A percentile compares a stretch with the other conserved stretches of the same genome.
These are phyloP conservation scores for Colletotrichum sidae DNA, from an alignment of 2,329 filamentous ascomycete species.

Conservation along the genomic window DNA sequence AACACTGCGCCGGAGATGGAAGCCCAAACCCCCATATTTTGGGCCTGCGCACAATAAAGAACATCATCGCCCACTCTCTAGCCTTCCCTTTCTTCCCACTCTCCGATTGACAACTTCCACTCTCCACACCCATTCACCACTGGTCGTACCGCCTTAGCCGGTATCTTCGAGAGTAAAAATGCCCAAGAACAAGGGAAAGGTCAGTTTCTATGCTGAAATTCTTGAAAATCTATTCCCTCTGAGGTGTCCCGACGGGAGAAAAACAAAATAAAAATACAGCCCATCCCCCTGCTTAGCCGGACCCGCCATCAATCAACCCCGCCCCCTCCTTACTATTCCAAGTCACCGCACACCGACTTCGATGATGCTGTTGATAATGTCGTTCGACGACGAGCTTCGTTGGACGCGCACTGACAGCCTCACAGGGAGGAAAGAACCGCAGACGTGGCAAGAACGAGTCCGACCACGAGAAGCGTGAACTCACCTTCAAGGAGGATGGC, in stretches of 20 bases:
- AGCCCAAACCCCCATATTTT: slow-evolving; percentile 25
- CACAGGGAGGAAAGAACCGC: slow-evolving; percentile 96
- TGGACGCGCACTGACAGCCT: slow-evolving; percentile 20
- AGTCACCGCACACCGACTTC: slow-evolving; percentile 26
- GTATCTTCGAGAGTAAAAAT: slow-evolving; percentile 63
- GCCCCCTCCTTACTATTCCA: slow-evolving; percentile 33
- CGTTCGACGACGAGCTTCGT: background rate
- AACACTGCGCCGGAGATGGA: slow-evolving; percentile 15
- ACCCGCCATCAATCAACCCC: slow-evolving; percentile 39
- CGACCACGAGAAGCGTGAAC: slow-evolving; percentile 98
- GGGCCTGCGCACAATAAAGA: slow-evolving; percentile 36
- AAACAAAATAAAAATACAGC: slow-evolving; percentile 17
- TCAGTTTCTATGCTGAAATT: slow-evolving; percentile 56
- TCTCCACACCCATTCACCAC: slow-evolving; percentile 21
- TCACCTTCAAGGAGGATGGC: slow-evolving; percentile 98
- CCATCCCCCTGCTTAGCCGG: slow-evolving; percentile 32
- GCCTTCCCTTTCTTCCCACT: slow-evolving; percentile 16
- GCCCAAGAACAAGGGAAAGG: slow-evolving; percentile 99
- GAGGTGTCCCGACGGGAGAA: background rate
- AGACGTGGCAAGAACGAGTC: slow-evolving; percentile 99
- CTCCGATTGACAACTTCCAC: slow-evolving; percentile 14
- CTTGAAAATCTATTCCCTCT: background rate
- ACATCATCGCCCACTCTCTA: slow-evolving; percentile 23
- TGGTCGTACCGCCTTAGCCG: slow-evolving; percentile 40
- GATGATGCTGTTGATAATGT: slow-evolving; percentile 23